Evolutionary conservation across 257 asterid species (phyloP).

Genomic region (Ligustrum vulgare): DNA sequence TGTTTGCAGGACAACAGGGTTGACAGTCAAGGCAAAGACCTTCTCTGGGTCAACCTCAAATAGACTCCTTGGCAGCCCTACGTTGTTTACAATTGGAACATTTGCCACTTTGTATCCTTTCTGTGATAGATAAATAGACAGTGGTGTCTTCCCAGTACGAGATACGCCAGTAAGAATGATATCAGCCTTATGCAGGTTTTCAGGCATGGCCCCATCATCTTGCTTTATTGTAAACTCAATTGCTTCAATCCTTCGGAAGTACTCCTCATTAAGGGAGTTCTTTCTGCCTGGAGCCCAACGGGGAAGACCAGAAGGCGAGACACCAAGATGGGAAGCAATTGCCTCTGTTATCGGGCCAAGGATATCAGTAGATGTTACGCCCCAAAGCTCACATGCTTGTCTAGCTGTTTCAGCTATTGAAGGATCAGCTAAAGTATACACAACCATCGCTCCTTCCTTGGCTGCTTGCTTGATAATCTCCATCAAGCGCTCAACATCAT

Average conservation of each 20-base stretch:
- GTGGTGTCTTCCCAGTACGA: slow-evolving; percentile 88
- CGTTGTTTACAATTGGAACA: slow-evolving; percentile 80
- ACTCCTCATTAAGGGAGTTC: slow-evolving; percentile 66
- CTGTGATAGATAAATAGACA: slow-evolving; percentile 85
- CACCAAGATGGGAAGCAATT: slow-evolving; percentile 77
- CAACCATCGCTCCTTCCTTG: slow-evolving; percentile 81
- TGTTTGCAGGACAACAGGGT: slow-evolving; percentile 66
- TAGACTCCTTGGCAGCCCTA: slow-evolving; percentile 62
- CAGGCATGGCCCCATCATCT: slow-evolving; percentile 90
- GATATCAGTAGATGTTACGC: slow-evolving; percentile 70
- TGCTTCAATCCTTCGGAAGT: slow-evolving; percentile 84
- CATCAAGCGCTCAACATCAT: slow-evolving; percentile 72
- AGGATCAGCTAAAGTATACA: slow-evolving; percentile 83
- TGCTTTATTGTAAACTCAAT: slow-evolving; percentile 95
- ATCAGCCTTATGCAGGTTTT: slow-evolving; percentile 71
- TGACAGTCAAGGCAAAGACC: slow-evolving; percentile 81
- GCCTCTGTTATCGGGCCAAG: slow-evolving; percentile 87
- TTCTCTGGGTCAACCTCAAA: slow-evolving; percentile 83
- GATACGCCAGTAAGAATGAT: slow-evolving; percentile 86
- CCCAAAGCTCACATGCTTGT: slow-evolving; percentile 87
- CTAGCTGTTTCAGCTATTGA: slow-evolving; percentile 72
- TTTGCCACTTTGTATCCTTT: slow-evolving; percentile 97
- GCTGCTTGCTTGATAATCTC: slow-evolving; percentile 86
- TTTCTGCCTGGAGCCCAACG: slow-evolving; percentile 85
- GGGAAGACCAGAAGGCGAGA: slow-evolving; percentile 87